Evolutionary conservation across 192 early-diverging fungal genomes (phyloP), one percentile per base, ranked within the genome.

Genomic region (Jimgerdemannia flammicorona): DNA sequence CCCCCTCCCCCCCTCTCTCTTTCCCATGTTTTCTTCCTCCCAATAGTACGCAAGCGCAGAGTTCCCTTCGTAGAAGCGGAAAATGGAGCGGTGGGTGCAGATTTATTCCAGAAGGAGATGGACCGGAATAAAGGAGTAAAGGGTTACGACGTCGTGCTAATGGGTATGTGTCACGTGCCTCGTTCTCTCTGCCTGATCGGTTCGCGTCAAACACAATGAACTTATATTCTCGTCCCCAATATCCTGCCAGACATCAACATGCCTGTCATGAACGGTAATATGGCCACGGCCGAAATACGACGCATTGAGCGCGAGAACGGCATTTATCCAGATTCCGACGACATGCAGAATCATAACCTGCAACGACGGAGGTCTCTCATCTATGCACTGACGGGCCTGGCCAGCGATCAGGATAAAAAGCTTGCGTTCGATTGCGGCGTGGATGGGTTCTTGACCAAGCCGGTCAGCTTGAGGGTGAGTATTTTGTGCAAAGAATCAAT

Each of bases 231-330:
- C n/a, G n/a, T n/a, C n/a, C n/a, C n/a, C n/a, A n/a, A 43, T 29
- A 42, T 72, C 71, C 3, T 41, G 20, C 10, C 43, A 77, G 75
- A 85, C 66, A 69, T 85, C 19, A 80, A 85, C 73, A 85, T 85
- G 84, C 84, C 84, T 0, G 75, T 85, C 18, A 85, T 85, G 84
- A 79, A 85, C 54, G 84, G 84, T 43, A 83, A 85, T 43, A 44
- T 78, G 70, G 84, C 84, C 20, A 85, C 81, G 6, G 75, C 77
- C 41, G 72, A 54, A 69, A 85, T 85, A 42, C 81, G 84, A 44
- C 77, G 78, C 67, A 77, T 80, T 75, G 84, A 85, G 59, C 66
- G 71, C 41, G 67, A 66, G 10, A 59, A 49, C 14, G 72, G 70
- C 9, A 71, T 70, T 64, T 74, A 72, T 64, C 74, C 40, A 4